A percentile compares a stretch with the other conserved stretches of the same genome.
These are phyloP conservation scores for Coprinopsis strossmayeri DNA, from an alignment of 768 basidiomycete species.

Conservation along the genomic window DNA sequence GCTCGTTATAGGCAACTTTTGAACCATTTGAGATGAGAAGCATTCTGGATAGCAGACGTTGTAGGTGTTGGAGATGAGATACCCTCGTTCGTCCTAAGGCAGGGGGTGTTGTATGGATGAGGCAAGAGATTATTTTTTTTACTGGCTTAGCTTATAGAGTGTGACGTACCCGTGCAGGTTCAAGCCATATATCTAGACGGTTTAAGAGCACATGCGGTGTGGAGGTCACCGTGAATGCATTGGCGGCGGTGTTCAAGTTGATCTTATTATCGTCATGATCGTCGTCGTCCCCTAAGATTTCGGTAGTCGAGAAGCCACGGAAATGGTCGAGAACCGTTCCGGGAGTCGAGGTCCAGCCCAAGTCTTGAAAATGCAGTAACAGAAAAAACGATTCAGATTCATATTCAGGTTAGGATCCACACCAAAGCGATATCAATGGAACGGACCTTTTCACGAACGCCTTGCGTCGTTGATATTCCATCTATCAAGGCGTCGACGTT, in stretches of 20 bases:
- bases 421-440: too few relatives aligned
- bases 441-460: too few relatives aligned
- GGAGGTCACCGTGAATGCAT: neutral
- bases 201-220: neutral
- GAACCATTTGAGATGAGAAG: too few relatives aligned
- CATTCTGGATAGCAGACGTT: neutral
- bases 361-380: too few relatives aligned
- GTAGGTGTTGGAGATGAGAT: slow-evolving; percentile 4
- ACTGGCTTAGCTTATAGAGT: neutral
- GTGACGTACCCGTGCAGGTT: neutral
- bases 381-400: too few relatives aligned
- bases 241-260: slow-evolving; percentile 1
- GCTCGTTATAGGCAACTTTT: neutral
- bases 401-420: too few relatives aligned
- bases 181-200: slow-evolving; percentile 2
- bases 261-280: too few relatives aligned
- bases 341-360: slow-evolving; percentile 1
- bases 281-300: neutral
- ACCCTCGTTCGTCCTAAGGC: neutral
- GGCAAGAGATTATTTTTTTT: neutral
- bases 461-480: too few relatives aligned
- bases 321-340: slow-evolving; percentile 4
- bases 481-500: too few relatives aligned
- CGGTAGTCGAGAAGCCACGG: neutral
- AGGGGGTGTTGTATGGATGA: neutral